These are phyloP conservation scores for Filobasidium floriforme DNA, from an alignment of 768 basidiomycete species.

Conservation along the genomic window DNA sequence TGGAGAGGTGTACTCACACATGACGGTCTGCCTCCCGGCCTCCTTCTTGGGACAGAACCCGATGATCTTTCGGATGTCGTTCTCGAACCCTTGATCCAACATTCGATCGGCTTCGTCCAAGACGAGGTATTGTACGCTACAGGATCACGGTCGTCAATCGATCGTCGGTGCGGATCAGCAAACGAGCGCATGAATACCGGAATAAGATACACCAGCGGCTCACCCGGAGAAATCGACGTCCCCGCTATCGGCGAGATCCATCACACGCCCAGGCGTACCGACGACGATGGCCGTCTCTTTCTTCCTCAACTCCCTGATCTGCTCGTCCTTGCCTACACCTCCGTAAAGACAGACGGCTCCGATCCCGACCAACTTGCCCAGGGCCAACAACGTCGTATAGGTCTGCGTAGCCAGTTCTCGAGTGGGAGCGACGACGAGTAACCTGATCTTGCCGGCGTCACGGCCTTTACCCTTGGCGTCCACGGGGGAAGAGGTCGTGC, in stretches of 20 bases:
- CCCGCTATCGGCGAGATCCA: conserved; percentile 85
- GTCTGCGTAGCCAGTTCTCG: conserved; percentile 95
- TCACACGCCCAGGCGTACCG: conserved; percentile 86
- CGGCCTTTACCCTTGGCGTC: conserved; percentile 36
- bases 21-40: conserved; percentile 75
- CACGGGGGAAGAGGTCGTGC: conserved; percentile 40
- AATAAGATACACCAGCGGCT: conserved; percentile 36
- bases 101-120: conserved; percentile 96
- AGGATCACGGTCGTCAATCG: conserved; percentile 1
- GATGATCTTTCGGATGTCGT: conserved; percentile 89
- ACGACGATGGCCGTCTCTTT: conserved; percentile 67
- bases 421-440: conserved; percentile 85
- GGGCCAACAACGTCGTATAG: conserved; percentile 66
- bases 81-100: conserved; percentile 97
- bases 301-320: conserved; percentile 60
- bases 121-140: conserved; percentile 79
- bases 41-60: conserved; percentile 53
- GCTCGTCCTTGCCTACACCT: conserved; percentile 83
- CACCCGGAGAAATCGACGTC: conserved; percentile 71
- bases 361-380: conserved; percentile 65
- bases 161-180: conserved; percentile 16
- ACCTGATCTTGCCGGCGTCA: conserved; percentile 31
- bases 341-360: conserved; percentile 84
- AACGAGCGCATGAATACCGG: neutral
- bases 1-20: conserved; percentile 60